These are phyloP conservation scores for Lasiosphaeria ovina DNA, from an alignment of 495 filamentous ascomycete species.

Conservation along the genomic window DNA sequence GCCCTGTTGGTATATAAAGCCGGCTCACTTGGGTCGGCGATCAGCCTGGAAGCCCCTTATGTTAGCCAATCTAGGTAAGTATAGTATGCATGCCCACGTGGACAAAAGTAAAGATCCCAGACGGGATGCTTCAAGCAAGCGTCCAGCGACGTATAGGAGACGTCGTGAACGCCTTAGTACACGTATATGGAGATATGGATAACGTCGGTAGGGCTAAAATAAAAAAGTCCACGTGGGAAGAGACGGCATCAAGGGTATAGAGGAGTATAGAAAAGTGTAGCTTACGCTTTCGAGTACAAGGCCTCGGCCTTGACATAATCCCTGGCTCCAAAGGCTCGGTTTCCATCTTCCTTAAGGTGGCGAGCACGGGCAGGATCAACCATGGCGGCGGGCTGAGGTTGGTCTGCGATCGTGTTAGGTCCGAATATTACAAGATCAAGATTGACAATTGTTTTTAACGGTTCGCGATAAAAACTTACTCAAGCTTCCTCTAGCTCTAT, in stretches of 20 bases:
- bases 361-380: background rate
- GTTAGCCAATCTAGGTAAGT: background rate
- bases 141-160: too few species aligned
- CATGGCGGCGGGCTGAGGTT: background rate
- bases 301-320: slow-evolving; percentile 75
- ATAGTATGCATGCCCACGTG: too few species aligned
- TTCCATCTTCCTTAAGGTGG: slow-evolving; percentile 59
- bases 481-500: too few species aligned
- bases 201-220: too few species aligned
- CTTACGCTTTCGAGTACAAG: slow-evolving; percentile 83
- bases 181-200: too few species aligned
- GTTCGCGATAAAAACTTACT: too few species aligned
- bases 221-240: too few species aligned
- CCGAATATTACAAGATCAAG: too few species aligned
- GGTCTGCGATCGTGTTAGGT: background rate
- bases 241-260: background rate
- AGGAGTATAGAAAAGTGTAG: slow-evolving; percentile 10
- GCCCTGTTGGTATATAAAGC: slow-evolving; percentile 84
- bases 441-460: too few species aligned
- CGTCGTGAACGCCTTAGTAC: too few species aligned
- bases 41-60: slow-evolving; percentile 40
- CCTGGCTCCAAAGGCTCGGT: slow-evolving; percentile 61
- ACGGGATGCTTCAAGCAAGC: background rate
- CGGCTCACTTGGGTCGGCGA: slow-evolving; percentile 59
- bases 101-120: background rate